phyloP scores from a whole-genome alignment of 805 yeast species.

The Hanseniaspora pseudoguilliermondii region DNA sequence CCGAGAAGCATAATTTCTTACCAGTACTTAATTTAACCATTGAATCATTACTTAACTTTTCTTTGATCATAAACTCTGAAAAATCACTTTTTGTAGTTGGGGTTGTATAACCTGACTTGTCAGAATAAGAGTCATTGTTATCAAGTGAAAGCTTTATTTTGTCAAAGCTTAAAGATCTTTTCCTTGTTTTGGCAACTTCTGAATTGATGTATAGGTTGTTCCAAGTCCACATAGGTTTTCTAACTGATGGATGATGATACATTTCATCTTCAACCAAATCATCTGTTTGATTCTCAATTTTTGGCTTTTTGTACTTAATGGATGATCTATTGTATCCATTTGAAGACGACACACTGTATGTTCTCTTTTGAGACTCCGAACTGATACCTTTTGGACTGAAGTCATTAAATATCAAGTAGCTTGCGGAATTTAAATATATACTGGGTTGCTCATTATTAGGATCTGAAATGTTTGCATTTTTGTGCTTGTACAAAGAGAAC shows the following conservation, averaged over 20 bases:
- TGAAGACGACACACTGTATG: not conserved
- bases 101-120: not conserved
- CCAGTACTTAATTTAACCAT: not conserved
- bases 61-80: not conserved
- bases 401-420: not conserved
- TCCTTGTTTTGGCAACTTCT: not conserved
- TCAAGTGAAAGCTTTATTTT: not conserved
- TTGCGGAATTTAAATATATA: not conserved
- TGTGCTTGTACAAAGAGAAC: not conserved
- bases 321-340: not conserved
- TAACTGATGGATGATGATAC: slow-evolving; percentile 6
- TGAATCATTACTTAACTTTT: not conserved
- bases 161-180: no score
- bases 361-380: not conserved
- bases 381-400: not conserved
- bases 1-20: not conserved
- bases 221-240: slow-evolving; percentile 1
- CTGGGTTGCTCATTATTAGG: not conserved
- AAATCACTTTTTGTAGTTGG: not conserved
- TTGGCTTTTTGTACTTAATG: not conserved
- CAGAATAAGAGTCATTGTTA: not conserved
- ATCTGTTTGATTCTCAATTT: not conserved
- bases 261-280: not conserved
- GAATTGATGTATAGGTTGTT: not conserved
- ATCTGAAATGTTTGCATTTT: not conserved